Percentiles rank a stretch among this genome's conserved stretches.
Conservation (phyloP, 495 filamentous ascomycete genomes). For the Aspergillus nidulans region DNA sequence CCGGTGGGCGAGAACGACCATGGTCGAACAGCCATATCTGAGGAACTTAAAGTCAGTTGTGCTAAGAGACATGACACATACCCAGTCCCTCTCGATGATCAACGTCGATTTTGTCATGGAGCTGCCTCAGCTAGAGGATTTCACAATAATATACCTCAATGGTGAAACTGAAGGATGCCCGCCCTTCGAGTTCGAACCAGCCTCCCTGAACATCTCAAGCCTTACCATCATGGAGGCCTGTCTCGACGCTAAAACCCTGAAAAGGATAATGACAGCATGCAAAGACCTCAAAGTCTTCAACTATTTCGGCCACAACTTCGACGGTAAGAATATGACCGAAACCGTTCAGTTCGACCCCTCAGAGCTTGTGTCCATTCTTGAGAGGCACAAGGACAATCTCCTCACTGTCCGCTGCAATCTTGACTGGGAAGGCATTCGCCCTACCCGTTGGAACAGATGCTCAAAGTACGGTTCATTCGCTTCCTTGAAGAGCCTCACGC, state of each 20-base stretch:
- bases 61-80: background rate
- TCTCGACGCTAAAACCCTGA: slow-evolving; percentile 1
- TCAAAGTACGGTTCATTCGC: background rate
- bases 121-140: background rate
- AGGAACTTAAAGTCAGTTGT: background rate
- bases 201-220: background rate
- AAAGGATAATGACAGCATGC: background rate
- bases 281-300: background rate
- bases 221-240: background rate
- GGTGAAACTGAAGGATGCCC: background rate
- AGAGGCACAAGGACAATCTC: background rate
- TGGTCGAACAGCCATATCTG: background rate
- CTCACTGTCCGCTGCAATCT: background rate
- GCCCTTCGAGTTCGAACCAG: background rate
- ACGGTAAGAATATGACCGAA: background rate
- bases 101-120: background rate
- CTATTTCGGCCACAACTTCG: background rate
- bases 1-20: background rate
- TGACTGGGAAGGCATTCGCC: background rate
- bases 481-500: background rate
- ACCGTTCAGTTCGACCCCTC: background rate
- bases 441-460: background rate
- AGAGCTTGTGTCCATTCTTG: background rate
- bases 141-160: background rate
- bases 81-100: background rate